Percentiles rank a stretch among this genome's conserved stretches.
phyloP scores from a whole-genome alignment of 805 yeast genomes.

The Lipomyces lipofer region DNA sequence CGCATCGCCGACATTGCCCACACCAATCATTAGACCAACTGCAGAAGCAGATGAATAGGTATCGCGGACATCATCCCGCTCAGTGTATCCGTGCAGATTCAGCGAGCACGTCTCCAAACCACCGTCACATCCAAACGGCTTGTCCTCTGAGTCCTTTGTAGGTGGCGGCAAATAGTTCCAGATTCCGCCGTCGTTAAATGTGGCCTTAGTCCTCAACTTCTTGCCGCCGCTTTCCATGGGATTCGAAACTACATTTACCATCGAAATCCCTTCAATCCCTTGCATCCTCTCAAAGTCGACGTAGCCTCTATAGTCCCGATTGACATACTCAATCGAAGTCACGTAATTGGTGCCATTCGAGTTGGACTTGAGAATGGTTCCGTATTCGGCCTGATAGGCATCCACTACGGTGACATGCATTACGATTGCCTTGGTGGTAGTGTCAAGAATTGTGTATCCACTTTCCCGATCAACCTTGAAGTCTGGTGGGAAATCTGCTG shows the following conservation, averaged over 20 bases:
- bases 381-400: slow-evolving; percentile 58
- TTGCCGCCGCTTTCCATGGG: slow-evolving; percentile 52
- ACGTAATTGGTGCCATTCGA: slow-evolving; percentile 89
- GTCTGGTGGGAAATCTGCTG: slow-evolving; percentile 72
- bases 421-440: slow-evolving; percentile 69
- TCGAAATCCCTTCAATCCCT: slow-evolving; percentile 79
- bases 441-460: slow-evolving; percentile 78
- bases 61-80: slow-evolving; percentile 78
- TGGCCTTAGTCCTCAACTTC: slow-evolving; percentile 65
- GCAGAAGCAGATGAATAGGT: slow-evolving; percentile 88
- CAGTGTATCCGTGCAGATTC: slow-evolving; percentile 88
- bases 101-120: slow-evolving; percentile 68
- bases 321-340: slow-evolving; percentile 65
- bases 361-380: slow-evolving; percentile 82
- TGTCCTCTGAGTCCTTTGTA: slow-evolving; percentile 57
- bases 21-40: slow-evolving; percentile 81
- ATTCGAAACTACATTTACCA: slow-evolving; percentile 70
- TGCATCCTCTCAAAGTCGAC: slow-evolving; percentile 87
- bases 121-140: slow-evolving; percentile 53
- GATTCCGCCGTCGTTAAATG: slow-evolving; percentile 89
- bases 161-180: slow-evolving; percentile 81
- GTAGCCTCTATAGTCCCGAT: slow-evolving; percentile 68
- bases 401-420: slow-evolving; percentile 75
- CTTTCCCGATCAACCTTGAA: slow-evolving; percentile 59
- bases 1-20: slow-evolving; percentile 83